phyloP scores from a whole-genome alignment of 257 asterid genomes.

The Hygrophila difformis region DNA sequence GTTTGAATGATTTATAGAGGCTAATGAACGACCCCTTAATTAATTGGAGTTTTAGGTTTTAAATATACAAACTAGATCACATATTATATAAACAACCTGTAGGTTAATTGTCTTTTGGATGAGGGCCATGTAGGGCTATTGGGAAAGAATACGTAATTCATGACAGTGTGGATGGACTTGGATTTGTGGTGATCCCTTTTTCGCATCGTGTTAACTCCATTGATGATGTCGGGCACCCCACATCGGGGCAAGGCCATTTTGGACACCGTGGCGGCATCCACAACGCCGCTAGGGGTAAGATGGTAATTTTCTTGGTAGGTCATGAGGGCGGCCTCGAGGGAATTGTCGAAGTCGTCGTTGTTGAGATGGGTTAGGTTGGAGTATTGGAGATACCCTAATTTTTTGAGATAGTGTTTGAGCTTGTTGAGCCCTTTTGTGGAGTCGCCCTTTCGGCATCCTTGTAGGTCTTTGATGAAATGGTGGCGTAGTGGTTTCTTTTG shows the following conservation, averaged over 20 bases:
- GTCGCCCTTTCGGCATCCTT: conserved; percentile 29
- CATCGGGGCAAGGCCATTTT: conserved; percentile 27
- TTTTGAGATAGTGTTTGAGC: too few species aligned
- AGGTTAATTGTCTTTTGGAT: conserved; percentile 18
- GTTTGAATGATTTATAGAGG: too few species aligned
- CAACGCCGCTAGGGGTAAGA: too few species aligned
- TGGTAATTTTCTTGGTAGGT: conserved; percentile 22
- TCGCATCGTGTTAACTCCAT: background rate
- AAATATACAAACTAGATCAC: too few species aligned
- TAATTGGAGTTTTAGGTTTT: too few species aligned
- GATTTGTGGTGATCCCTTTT: background rate
- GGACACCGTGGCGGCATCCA: too few species aligned
- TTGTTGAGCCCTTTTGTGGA: conserved; percentile 1
- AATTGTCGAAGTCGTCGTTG: too few species aligned
- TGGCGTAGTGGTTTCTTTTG: conserved; percentile 10
- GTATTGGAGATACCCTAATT: too few species aligned
- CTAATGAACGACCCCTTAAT: too few species aligned
- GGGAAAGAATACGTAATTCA: conserved; percentile 16
- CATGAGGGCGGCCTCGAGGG: background rate
- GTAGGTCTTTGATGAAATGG: conserved; percentile 24
- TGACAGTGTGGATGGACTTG: conserved; percentile 10
- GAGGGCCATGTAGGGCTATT: conserved; percentile 27
- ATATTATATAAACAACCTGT: conserved; percentile 2
- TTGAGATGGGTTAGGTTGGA: too few species aligned
- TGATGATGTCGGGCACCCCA: conserved; percentile 31